phyloP scores from a whole-genome alignment of 2,329 filamentous ascomycete genomes.

The Fusarium torreyae region DNA sequence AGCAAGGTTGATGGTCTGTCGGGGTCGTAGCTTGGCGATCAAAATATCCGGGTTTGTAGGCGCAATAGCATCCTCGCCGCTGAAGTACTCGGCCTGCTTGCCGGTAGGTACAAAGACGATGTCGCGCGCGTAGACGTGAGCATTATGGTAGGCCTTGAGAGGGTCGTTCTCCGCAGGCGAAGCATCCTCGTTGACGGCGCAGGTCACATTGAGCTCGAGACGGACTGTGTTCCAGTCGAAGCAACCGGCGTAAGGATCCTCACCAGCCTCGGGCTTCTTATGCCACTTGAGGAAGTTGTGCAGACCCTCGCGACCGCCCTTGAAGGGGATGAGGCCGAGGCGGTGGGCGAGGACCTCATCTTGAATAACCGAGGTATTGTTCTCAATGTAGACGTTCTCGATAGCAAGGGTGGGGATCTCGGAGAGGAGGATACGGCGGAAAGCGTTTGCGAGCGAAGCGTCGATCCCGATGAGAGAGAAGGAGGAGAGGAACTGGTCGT shows the following conservation, averaged over 20 bases:
- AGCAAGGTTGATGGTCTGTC: conserved; percentile 86
- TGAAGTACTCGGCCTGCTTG: conserved; percentile 78
- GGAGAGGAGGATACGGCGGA: conserved; percentile 94
- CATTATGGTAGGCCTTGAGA: conserved; percentile 86
- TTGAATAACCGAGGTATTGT: conserved; percentile 98
- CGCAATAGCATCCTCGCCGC: conserved; percentile 76
- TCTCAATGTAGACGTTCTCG: conserved; percentile 91
- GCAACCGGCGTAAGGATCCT: conserved; percentile 71
- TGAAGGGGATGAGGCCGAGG: conserved; percentile 91
- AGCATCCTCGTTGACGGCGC: conserved; percentile 83
- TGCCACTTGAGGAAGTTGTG: conserved; percentile 85
- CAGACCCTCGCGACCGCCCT: conserved; percentile 82
- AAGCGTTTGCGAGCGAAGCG: conserved; percentile 94
- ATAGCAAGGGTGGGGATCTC: conserved; percentile 96
- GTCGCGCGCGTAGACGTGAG: conserved; percentile 84
- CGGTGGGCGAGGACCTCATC: conserved; percentile 95
- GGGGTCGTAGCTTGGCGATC: conserved; percentile 92
- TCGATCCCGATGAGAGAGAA: conserved; percentile 96
- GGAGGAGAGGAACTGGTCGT: conserved; percentile 80
- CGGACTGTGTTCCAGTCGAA: conserved; percentile 91
- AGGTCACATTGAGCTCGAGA: conserved; percentile 82
- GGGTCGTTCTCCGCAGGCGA: conserved; percentile 83
- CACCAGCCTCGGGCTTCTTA: conserved; percentile 76
- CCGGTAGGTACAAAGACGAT: conserved; percentile 84
- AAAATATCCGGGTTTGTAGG: conserved; percentile 93